Conservation (phyloP, 2,329 filamentous ascomycete species). For the Trichophyton simii region DNA sequence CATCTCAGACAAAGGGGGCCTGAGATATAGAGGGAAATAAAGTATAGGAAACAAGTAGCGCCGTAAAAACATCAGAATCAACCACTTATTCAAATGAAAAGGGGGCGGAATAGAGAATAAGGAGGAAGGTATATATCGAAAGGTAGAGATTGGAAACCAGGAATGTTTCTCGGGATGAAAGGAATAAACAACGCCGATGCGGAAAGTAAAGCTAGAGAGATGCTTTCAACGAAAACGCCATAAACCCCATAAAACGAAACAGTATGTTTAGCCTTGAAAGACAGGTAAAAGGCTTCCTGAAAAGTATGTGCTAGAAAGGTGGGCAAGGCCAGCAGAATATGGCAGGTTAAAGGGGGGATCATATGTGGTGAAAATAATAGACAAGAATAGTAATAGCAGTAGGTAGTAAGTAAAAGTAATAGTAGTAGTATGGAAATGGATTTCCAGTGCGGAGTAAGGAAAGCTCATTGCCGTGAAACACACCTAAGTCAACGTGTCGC, state of each 20-base stretch:
- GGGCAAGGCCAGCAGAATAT: neutral
- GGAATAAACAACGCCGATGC: neutral
- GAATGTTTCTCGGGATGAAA: neutral
- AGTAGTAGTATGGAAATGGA: neutral
- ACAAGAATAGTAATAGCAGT: neutral
- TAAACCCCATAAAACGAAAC: neutral
- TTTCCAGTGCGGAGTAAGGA: neutral
- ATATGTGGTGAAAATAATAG: neutral
- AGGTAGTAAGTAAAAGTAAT: neutral
- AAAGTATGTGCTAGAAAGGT: neutral
- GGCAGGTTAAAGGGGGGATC: neutral
- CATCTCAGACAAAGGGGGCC: neutral
- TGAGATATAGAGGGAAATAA: neutral
- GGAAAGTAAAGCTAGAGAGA: neutral
- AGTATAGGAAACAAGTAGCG: neutral
- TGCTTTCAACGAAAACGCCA: neutral
- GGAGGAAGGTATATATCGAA: neutral
- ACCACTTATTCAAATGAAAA: neutral
- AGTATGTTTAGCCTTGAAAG: neutral
- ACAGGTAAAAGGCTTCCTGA: neutral
- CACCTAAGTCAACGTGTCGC: neutral
- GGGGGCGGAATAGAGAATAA: neutral
- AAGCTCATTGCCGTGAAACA: neutral
- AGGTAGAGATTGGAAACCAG: neutral
- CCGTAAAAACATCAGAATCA: neutral